Conservation (phyloP, 2,329 filamentous ascomycete genomes). For the Escovopsis weberi region DNA sequence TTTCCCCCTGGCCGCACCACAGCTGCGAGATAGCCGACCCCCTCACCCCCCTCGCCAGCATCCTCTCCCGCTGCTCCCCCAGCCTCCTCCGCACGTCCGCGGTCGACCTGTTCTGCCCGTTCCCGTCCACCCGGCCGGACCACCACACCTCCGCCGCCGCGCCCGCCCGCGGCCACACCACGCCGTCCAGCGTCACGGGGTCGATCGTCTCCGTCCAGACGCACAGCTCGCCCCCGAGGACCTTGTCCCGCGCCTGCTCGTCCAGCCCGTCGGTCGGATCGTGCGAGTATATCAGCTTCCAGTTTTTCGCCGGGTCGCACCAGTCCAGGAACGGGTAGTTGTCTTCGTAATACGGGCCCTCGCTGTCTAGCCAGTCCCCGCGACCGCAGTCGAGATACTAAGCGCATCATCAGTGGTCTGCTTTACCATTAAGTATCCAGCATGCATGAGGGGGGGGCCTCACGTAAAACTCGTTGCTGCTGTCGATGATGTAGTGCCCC, state of each 20-base stretch:
- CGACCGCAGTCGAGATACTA: constrained; percentile 74
- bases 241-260: constrained; percentile 44
- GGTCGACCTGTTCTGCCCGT: constrained; percentile 56
- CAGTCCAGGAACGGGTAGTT: constrained; percentile 65
- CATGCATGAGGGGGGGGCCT: constrained; percentile 12
- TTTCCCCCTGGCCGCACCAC: constrained; percentile 5
- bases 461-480: constrained; percentile 67
- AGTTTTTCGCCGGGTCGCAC: constrained; percentile 67
- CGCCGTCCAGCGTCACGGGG: constrained; percentile 53
- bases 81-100: constrained; percentile 54
- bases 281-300: constrained; percentile 68
- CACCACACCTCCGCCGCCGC: constrained; percentile 70
- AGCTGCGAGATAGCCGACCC: constrained; percentile 37
- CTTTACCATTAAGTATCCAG: background rate
- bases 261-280: constrained; percentile 56
- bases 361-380: constrained; percentile 66
- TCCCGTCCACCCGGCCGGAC: constrained; percentile 53
- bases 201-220: constrained; percentile 74
- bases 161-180: constrained; percentile 64
- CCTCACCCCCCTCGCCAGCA: constrained; percentile 52
- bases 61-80: constrained; percentile 60
- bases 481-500: constrained; percentile 59
- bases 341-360: constrained; percentile 30
- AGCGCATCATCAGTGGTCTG: background rate
- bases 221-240: constrained; percentile 69